These are phyloP conservation scores for Plasmodium gonderi DNA, from an alignment of 169 alveolate species.

Conservation along the genomic window DNA sequence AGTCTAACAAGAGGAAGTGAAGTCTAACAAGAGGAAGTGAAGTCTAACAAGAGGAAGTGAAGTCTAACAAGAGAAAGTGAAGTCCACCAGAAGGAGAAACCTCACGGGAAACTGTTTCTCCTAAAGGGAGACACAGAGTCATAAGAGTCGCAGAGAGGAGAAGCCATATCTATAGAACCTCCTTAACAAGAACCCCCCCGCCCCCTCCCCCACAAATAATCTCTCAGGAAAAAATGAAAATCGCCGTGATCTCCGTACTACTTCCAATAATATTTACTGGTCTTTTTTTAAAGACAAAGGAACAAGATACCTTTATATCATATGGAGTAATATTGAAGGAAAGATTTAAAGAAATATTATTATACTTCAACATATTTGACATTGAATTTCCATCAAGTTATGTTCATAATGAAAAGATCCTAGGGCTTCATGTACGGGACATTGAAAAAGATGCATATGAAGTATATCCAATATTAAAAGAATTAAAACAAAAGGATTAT, in stretches of 20 bases:
- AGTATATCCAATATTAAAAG: constrained; percentile 22
- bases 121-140: no score
- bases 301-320: background rate
- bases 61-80: no score
- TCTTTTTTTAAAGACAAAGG: background rate
- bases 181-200: no score
- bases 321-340: background rate
- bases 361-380: constrained; percentile 42
- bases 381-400: constrained; percentile 16
- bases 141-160: no score
- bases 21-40: no score
- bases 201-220: background rate
- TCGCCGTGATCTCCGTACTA: background rate
- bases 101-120: no score
- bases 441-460: constrained; percentile 45
- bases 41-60: no score
- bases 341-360: constrained; percentile 16
- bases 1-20: no score
- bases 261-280: background rate
- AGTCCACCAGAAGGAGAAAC: background rate
- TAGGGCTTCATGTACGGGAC: constrained; percentile 33
- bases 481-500: constrained; percentile 53
- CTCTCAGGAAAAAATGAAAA: background rate
- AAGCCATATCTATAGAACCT: no score
- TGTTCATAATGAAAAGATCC: background rate